Percentiles rank a stretch among this genome's conserved stretches.
Conservation (phyloP, 805 yeast genomes). For the Yarrowia sp. region DNA sequence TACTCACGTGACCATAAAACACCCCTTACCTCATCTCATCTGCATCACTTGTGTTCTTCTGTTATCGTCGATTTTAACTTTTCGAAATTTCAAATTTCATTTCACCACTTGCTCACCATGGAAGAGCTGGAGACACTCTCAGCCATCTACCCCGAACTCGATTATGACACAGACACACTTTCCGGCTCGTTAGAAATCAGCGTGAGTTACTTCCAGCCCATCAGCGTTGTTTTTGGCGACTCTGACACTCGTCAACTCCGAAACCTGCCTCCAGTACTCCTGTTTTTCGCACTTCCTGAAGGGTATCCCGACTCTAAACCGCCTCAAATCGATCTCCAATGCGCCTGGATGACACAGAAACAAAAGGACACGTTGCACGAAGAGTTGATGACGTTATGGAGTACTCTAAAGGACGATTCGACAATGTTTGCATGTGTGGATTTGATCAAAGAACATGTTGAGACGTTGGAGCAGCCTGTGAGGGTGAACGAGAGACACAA, state of each 20-base stretch:
- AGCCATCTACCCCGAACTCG: slow-evolving; percentile 17
- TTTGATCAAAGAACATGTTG: neutral
- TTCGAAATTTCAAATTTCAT: neutral
- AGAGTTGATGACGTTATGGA: neutral
- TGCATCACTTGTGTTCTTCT: too few relatives aligned
- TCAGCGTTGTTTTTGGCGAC: neutral
- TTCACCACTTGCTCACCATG: neutral
- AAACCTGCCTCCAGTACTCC: slow-evolving; percentile 1
- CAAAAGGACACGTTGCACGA: neutral
- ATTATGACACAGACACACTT: neutral
- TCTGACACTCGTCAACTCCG: neutral
- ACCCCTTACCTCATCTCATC: too few relatives aligned
- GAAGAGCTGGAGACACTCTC: slow-evolving; percentile 25
- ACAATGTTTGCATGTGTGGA: slow-evolving; percentile 3
- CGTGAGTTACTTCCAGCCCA: neutral
- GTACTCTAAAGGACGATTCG: neutral
- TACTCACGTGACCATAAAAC: too few relatives aligned
- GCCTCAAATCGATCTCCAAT: neutral
- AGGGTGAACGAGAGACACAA: too few relatives aligned
- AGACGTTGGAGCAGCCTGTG: neutral
- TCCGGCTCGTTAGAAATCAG: neutral
- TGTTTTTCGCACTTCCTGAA: neutral
- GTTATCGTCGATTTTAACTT: too few relatives aligned
- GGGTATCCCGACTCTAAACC: neutral
- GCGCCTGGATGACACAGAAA: neutral